Evolutionary conservation across 2,329 filamentous ascomycete species (phyloP).

Genomic region (Trematosphaeria pertusa): DNA sequence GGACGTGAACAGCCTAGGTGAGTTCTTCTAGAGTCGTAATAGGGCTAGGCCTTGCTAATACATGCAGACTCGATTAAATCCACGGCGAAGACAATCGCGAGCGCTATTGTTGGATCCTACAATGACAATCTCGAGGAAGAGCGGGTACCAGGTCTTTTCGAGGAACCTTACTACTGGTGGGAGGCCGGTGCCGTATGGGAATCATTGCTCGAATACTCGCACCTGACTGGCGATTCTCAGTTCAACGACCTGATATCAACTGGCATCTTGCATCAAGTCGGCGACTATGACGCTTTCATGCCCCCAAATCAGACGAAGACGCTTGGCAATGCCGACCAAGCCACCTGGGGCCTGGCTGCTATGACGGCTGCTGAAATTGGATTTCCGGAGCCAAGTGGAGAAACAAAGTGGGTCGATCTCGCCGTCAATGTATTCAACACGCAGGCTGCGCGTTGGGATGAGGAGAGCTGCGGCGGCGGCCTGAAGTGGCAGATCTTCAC

Average conservation of each 20-base stretch:
- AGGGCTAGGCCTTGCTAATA: slow-evolving; percentile 1
- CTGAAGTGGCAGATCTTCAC: slow-evolving; percentile 75
- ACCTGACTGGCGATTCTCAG: slow-evolving; percentile 51
- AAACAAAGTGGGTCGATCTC: slow-evolving; percentile 64
- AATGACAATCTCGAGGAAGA: slow-evolving; percentile 16
- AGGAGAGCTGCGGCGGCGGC: slow-evolving; percentile 69
- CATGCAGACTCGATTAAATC: slow-evolving; percentile 32
- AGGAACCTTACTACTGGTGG: slow-evolving; percentile 29
- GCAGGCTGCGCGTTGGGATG: slow-evolving; percentile 73
- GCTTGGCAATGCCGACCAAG: slow-evolving; percentile 74
- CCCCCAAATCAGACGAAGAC: slow-evolving; percentile 41
- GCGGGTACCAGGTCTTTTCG: slow-evolving; percentile 26
- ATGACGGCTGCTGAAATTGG: slow-evolving; percentile 71
- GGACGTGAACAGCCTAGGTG: slow-evolving; percentile 28
- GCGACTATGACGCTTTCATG: slow-evolving; percentile 50
- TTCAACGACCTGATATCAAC: slow-evolving; percentile 49
- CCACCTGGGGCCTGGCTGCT: slow-evolving; percentile 72
- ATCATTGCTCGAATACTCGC: slow-evolving; percentile 47
- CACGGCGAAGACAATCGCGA: slow-evolving; percentile 28
- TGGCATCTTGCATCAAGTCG: slow-evolving; percentile 46
- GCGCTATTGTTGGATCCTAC: slow-evolving; percentile 28
- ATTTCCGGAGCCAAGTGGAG: slow-evolving; percentile 57
- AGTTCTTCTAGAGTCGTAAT: neutral
- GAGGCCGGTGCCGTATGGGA: slow-evolving; percentile 30
- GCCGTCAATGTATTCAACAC: slow-evolving; percentile 75